Base-by-base conservation (phyloP, 1,284 basidiomycete species). In the Moniliophthora roreri region DNA sequence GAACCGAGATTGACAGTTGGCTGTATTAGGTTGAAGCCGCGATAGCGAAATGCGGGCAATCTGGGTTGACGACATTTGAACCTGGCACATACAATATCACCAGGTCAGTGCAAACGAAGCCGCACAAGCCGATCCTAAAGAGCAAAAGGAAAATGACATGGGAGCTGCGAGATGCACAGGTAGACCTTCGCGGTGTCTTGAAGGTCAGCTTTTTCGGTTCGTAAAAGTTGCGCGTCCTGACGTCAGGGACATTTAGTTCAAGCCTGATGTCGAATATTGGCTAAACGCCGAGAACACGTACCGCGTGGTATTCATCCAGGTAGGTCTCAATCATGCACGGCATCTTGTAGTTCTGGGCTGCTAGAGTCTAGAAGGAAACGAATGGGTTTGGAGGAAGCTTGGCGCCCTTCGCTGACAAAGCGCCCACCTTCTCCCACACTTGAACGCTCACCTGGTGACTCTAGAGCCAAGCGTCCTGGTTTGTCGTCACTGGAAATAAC, bases 401-500 rank as follows among this genome's bases (percentile, higher is more conserved):
- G 21, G 21, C 39, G 39, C 16, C 21, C 16, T 18, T 11, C 39
- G 21, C 10, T 3, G n/a, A 40, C 39, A 40, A 40, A 40, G n/a
- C 39, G 10, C 13, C 10, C 15, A n/a, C 6, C n/a, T 46, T 28
- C 28, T 26, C n/a, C 26, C 10, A 16, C n/a, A 9, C 39, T 16
- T 40, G 10, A 15, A 18, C 16, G 2, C 16, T 5, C 10, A 18
- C 39, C 16, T 40, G 39, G 16, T 40, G 10, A 5, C 11, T 15
- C 16, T 36, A 83, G 75, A 79, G 73, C 58, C 85, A 86, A 69
- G 79, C 82, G 3, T 82, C 85, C 13, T 85, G 82, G 77, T 86
- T 85, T 61, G 79, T 87, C 51, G 69, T 87, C 40, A 80, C 79
- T 1, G 84, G 84, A 1, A 63, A 69, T 28, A 73, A 85, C 68